Conservation (phyloP, 192 early-diverging fungal species). For the Linnemannia schmuckeri region DNA sequence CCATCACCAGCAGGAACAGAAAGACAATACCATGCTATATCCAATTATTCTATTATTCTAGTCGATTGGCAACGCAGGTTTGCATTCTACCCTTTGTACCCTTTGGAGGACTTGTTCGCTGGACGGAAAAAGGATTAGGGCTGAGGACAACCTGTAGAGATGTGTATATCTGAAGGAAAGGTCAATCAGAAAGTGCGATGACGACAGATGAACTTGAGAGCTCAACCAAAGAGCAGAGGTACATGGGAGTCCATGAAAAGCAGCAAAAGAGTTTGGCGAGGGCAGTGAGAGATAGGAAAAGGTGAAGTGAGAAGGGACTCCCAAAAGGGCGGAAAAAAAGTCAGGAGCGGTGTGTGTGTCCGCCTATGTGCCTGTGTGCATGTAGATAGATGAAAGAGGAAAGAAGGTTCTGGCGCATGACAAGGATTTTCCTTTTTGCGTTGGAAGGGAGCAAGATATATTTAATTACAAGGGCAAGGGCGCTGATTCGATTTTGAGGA, state of each 20-base stretch:
- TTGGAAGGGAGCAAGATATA: too few relatives aligned
- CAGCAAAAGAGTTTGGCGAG: neutral
- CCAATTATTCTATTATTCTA: too few relatives aligned
- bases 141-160: neutral
- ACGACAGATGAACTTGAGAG: neutral
- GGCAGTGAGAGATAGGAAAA: neutral
- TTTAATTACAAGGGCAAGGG: neutral
- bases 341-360: neutral
- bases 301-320: neutral
- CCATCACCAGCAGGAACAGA: too few relatives aligned
- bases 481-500: too few relatives aligned
- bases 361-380: neutral
- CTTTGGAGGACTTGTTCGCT: neutral
- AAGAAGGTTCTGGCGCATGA: constrained; percentile 2
- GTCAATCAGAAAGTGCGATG: neutral
- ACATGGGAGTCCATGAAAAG: too few relatives aligned
- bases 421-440: constrained; percentile 11
- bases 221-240: neutral
- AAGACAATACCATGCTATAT: too few relatives aligned
- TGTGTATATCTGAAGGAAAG: neutral
- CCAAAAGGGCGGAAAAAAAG: neutral
- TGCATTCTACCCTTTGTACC: neutral
- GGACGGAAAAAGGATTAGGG: neutral
- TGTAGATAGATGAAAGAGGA: neutral
- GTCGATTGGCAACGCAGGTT: too few relatives aligned